Percentiles rank a stretch among this genome's conserved stretches.
phyloP scores from a whole-genome alignment of 2,329 filamentous ascomycete species.

The Calonectria fujianensis region DNA sequence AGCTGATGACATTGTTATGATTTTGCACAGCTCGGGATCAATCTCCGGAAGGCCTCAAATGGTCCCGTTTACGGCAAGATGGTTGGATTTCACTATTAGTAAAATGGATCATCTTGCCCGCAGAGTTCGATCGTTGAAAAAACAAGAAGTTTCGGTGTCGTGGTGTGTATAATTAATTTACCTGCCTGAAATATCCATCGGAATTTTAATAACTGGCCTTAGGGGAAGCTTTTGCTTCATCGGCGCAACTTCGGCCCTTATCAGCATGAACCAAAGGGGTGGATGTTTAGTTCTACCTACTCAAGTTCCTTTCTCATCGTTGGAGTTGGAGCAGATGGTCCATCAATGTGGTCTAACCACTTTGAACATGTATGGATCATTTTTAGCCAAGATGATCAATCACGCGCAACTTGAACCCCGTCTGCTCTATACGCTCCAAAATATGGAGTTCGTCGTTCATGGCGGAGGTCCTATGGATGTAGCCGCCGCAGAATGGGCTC shows the following conservation, averaged over 20 bases:
- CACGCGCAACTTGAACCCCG: background rate
- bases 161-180: background rate
- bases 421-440: background rate
- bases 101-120: background rate
- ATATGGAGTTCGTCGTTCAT: background rate
- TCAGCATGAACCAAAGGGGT: background rate
- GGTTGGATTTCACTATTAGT: background rate
- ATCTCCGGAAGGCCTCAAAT: background rate
- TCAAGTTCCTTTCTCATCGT: background rate
- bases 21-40: background rate
- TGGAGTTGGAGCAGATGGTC: background rate
- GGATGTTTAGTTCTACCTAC: background rate
- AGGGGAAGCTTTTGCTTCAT: conserved; percentile 10
- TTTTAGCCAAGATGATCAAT: background rate
- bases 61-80: background rate
- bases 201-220: background rate
- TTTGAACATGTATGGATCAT: background rate
- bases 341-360: background rate
- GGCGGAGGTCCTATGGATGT: background rate
- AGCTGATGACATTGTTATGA: background rate
- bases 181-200: background rate
- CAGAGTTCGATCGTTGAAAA: background rate
- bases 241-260: background rate
- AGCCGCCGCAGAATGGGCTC: background rate
- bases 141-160: background rate